Evolutionary conservation across 2,329 filamentous ascomycete genomes (phyloP).

Genomic region (Trichoderma sp.): DNA sequence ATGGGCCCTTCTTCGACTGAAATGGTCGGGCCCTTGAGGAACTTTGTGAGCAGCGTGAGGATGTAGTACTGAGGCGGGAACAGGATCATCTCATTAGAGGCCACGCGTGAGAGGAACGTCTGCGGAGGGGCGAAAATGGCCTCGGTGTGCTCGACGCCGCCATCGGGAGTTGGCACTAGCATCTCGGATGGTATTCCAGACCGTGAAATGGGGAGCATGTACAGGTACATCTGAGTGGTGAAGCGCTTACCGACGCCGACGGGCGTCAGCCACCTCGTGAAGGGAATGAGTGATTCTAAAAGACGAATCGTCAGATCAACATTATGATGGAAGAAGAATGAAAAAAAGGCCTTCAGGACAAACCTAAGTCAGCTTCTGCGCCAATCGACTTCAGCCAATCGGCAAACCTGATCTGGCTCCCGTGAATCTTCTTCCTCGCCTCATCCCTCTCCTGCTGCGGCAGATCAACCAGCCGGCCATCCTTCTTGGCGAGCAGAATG

Average conservation of each 20-base stretch:
- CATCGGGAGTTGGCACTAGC: constrained; percentile 71
- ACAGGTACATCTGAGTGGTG: constrained; percentile 96
- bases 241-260: constrained; percentile 72
- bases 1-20: constrained; percentile 33
- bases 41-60: constrained; percentile 58
- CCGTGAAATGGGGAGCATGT: constrained; percentile 67
- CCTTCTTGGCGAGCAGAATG: constrained; percentile 68
- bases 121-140: constrained; percentile 73
- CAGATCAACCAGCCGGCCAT: constrained; percentile 62
- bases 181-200: constrained; percentile 51
- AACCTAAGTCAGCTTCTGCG: constrained; percentile 66
- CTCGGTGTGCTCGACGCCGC: constrained; percentile 66
- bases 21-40: constrained; percentile 45
- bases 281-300: constrained; percentile 69
- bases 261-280: constrained; percentile 92
- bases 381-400: constrained; percentile 63
- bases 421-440: constrained; percentile 70
- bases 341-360: constrained; percentile 26
- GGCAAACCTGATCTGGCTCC: constrained; percentile 63
- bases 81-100: constrained; percentile 69
- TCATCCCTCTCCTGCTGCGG: constrained; percentile 60
- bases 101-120: constrained; percentile 68
- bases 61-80: constrained; percentile 90
- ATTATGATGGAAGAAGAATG: neutral
- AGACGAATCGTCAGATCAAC: neutral